phyloP scores from a whole-genome alignment of 2,329 filamentous ascomycete genomes.

The Nothopassalora personata region DNA sequence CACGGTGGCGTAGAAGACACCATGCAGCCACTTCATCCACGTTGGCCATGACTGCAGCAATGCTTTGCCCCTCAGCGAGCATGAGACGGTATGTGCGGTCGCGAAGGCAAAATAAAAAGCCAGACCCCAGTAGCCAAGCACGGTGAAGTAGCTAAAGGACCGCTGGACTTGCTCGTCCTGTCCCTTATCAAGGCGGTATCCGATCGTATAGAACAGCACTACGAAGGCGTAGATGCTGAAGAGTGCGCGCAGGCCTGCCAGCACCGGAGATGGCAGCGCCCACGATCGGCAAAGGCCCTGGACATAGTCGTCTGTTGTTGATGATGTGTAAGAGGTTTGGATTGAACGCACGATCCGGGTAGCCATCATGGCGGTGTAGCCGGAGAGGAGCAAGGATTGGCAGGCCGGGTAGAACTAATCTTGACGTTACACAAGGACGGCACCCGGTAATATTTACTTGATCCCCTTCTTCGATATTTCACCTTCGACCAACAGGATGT shows the following conservation, averaged over 20 bases:
- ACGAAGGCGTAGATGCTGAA: constrained; percentile 61
- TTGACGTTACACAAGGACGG: too few species aligned
- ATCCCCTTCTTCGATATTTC: background rate
- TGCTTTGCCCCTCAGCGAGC: constrained; percentile 42
- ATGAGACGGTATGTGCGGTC: constrained; percentile 63
- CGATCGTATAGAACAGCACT: constrained; percentile 64
- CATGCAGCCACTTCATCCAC: constrained; percentile 35
- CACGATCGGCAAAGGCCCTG: constrained; percentile 71
- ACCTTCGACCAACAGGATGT: background rate
- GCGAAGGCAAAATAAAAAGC: constrained; percentile 71
- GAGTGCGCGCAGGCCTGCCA: constrained; percentile 54
- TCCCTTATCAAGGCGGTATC: constrained; percentile 55
- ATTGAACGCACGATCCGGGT: background rate
- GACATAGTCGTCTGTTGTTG: constrained; percentile 14
- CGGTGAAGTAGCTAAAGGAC: constrained; percentile 77
- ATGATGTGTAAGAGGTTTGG: constrained; percentile 9
- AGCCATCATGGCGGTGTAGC: background rate
- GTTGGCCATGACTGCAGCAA: constrained; percentile 36
- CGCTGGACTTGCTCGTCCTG: constrained; percentile 45
- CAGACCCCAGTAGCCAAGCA: constrained; percentile 75
- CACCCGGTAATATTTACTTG: too few species aligned
- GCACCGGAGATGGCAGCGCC: constrained; percentile 61
- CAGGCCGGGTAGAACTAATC: background rate
- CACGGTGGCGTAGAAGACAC: constrained; percentile 40
- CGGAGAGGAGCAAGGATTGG: background rate